Conservation (phyloP, 345 rosid genomes). For the Melaleuca alternifolia region DNA sequence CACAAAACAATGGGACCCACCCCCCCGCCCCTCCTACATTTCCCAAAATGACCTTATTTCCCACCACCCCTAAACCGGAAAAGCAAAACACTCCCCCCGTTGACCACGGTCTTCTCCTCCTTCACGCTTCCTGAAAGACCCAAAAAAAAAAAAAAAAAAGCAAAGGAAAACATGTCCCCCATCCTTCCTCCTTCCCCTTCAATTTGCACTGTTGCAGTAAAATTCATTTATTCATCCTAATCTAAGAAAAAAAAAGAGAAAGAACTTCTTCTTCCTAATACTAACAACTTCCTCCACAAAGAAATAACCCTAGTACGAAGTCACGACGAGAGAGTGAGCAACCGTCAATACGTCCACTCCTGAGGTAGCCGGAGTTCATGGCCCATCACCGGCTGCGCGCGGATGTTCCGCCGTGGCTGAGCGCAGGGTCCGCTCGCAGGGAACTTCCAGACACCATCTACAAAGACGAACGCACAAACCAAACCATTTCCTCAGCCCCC, state of each 20-base stretch:
- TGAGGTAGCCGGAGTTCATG: constrained; percentile 43
- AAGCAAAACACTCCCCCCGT: background rate
- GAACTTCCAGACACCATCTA: constrained; percentile 11
- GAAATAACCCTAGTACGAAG: background rate
- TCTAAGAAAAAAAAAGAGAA: background rate
- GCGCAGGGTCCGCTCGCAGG: background rate
- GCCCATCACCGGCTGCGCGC: constrained; percentile 14
- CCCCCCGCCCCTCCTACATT: background rate
- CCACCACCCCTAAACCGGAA: background rate
- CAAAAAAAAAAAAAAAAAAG: background rate
- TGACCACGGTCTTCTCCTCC: background rate
- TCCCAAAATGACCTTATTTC: background rate
- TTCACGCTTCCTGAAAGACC: background rate
- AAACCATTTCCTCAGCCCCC: background rate
- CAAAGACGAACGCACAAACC: background rate
- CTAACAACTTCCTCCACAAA: background rate
- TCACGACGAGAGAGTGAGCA: background rate
- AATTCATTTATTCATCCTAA: background rate
- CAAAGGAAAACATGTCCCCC: background rate
- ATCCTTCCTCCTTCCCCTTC: background rate
- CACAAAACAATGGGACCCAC: background rate
- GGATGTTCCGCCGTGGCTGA: constrained; percentile 14
- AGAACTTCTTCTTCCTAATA: background rate
- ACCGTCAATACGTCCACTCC: constrained; percentile 62
- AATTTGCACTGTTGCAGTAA: background rate